Percentiles rank a stretch among this genome's conserved stretches.
Conservation (phyloP, 2,329 filamentous ascomycete genomes). For the Colletotrichum chlorophyti region DNA sequence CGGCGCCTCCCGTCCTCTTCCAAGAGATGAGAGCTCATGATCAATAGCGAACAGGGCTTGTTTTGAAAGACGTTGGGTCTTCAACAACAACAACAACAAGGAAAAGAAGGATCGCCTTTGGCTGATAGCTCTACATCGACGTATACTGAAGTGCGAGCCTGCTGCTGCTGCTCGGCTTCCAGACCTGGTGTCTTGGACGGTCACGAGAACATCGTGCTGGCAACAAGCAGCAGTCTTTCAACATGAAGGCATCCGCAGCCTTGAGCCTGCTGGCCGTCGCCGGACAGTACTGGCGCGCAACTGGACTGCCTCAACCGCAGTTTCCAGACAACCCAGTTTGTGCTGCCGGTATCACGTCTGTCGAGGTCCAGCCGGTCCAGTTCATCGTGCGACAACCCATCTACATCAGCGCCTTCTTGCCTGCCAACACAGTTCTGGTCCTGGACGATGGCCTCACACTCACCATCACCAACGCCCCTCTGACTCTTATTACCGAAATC, state of each 20-base stretch:
- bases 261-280: conserved; percentile 11
- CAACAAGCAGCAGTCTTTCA: conserved; percentile 10
- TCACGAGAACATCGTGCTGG: conserved; percentile 16
- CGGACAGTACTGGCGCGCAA: conserved; percentile 18
- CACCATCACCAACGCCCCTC: conserved; percentile 23
- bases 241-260: conserved; percentile 11
- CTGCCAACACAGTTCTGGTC: conserved; percentile 18
- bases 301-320: conserved; percentile 21
- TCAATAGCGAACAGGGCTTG: conserved; percentile 1
- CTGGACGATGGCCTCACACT: conserved; percentile 24
- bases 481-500: conserved; percentile 21
- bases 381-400: conserved; percentile 24
- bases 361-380: conserved; percentile 26
- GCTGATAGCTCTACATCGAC: background rate
- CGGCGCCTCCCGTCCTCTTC: conserved; percentile 13
- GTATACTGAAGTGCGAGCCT: background rate
- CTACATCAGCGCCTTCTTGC: conserved; percentile 27
- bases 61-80: background rate
- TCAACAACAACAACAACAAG: background rate
- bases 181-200: conserved; percentile 26
- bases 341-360: conserved; percentile 25
- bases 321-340: conserved; percentile 24
- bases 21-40: conserved; percentile 15
- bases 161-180: conserved; percentile 13
- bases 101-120: background rate